phyloP scores from a whole-genome alignment of 352 stramenopile species.

The Poterioochromonas sp. region DNA sequence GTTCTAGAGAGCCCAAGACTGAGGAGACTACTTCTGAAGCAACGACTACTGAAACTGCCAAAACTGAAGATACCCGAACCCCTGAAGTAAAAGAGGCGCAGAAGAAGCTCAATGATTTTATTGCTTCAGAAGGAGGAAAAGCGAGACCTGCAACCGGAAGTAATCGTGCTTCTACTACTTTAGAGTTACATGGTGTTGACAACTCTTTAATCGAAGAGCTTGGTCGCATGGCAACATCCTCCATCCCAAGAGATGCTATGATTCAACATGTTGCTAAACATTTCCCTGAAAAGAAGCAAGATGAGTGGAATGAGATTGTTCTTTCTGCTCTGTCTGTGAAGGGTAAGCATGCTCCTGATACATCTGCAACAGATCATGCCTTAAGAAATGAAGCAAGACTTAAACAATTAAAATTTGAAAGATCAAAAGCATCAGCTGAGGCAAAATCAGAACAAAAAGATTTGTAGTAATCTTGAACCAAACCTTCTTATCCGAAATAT shows the following conservation, averaged over 20 bases:
- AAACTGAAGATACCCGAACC: too few species aligned
- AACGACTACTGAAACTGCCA: too few species aligned
- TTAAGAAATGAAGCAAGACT: not conserved
- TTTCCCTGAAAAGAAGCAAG: constrained; percentile 3
- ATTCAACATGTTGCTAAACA: not conserved
- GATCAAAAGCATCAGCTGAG: not conserved
- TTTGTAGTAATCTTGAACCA: too few species aligned
- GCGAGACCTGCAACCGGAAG: too few species aligned
- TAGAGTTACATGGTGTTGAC: not conserved
- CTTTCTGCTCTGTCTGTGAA: not conserved
- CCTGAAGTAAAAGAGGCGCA: too few species aligned
- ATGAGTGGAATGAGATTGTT: constrained; percentile 22
- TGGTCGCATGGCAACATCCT: not conserved
- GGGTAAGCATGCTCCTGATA: not conserved
- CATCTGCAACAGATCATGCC: not conserved
- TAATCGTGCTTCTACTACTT: too few species aligned
- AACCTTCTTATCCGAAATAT: too few species aligned
- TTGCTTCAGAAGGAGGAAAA: too few species aligned
- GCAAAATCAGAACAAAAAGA: too few species aligned
- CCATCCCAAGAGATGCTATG: not conserved
- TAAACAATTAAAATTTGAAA: not conserved
- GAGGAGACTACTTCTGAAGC: too few species aligned
- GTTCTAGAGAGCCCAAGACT: too few species aligned
- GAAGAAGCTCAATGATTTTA: too few species aligned
- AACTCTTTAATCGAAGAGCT: not conserved